These are phyloP conservation scores for Coemansia sp. DNA, from an alignment of 192 early-diverging fungal genomes.

Conservation along the genomic window DNA sequence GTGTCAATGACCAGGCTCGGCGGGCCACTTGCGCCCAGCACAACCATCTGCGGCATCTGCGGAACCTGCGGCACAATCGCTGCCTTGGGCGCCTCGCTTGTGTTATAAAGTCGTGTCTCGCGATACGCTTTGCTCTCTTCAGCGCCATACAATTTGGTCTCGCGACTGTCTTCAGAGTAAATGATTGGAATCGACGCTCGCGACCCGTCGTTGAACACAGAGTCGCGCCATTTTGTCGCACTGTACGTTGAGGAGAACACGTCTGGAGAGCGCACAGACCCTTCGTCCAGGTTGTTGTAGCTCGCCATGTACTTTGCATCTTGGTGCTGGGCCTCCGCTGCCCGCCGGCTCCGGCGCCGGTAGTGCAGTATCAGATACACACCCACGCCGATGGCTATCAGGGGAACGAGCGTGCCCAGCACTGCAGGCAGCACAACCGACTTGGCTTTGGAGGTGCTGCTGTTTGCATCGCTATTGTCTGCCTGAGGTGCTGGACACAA, in stretches of 20 bases:
- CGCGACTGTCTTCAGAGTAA: constrained; percentile 29
- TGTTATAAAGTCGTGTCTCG: constrained; percentile 35
- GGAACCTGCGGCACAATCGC: constrained; percentile 35
- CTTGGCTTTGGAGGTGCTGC: constrained; percentile 1
- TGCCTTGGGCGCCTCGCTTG: constrained; percentile 18
- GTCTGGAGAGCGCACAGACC: constrained; percentile 17
- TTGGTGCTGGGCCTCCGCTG: constrained; percentile 23
- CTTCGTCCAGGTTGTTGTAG: constrained; percentile 42
- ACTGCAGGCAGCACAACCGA: constrained; percentile 39
- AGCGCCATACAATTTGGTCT: constrained; percentile 22
- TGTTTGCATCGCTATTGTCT: neutral
- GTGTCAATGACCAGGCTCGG: constrained; percentile 17
- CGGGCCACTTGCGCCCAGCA: constrained; percentile 13
- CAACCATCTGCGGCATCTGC: constrained; percentile 26
- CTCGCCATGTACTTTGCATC: constrained; percentile 43
- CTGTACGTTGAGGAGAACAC: constrained; percentile 36
- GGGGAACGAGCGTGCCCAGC: constrained; percentile 30
- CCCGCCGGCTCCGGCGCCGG: constrained; percentile 18
- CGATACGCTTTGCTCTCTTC: constrained; percentile 16
- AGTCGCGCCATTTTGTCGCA: constrained; percentile 46
- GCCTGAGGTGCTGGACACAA: constrained; percentile 10
- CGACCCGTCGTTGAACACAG: constrained; percentile 16
- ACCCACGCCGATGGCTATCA: constrained; percentile 18
- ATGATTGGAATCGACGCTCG: constrained; percentile 46
- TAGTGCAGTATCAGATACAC: constrained; percentile 29